Evolutionary conservation across 306 rosid genomes (phyloP).

Genomic region (Heteromeles arbutifolia): DNA sequence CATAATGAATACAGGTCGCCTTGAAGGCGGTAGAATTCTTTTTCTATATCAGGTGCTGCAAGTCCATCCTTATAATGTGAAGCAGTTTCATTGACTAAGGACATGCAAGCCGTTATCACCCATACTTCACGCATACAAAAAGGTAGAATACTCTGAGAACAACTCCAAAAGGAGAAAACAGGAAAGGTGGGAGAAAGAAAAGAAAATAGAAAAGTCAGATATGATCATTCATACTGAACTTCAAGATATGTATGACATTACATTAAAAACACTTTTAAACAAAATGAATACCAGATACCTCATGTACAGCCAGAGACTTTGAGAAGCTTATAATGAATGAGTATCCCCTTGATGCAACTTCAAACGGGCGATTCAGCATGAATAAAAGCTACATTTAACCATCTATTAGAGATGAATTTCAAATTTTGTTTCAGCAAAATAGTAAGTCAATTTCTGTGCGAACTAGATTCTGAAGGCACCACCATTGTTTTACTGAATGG

Average conservation of each 20-base stretch:
- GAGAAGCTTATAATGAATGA: conserved; percentile 90
- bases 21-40: conserved; percentile 79
- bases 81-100: conserved; percentile 62
- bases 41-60: conserved; percentile 65
- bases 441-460: neutral
- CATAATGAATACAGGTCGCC: conserved; percentile 92
- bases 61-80: conserved; percentile 64
- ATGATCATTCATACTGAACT: conserved; percentile 18
- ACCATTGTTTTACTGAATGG: neutral
- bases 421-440: neutral
- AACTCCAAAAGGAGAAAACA: conserved; percentile 35
- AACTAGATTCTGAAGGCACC: neutral
- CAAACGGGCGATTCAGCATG: conserved; percentile 83
- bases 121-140: conserved; percentile 96
- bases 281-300: conserved; percentile 50
- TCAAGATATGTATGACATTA: conserved; percentile 4
- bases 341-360: conserved; percentile 92
- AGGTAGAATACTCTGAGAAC: conserved; percentile 73
- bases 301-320: conserved; percentile 66
- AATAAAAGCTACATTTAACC: conserved; percentile 68
- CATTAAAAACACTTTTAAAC: conserved; percentile 1
- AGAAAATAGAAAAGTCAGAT: conserved; percentile 5
- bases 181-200: conserved; percentile 3
- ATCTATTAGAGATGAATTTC: conserved; percentile 11
- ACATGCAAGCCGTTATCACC: conserved; percentile 85